These are phyloP conservation scores for Coemansia sp. DNA, from an alignment of 192 early-diverging fungal species.

Conservation along the genomic window DNA sequence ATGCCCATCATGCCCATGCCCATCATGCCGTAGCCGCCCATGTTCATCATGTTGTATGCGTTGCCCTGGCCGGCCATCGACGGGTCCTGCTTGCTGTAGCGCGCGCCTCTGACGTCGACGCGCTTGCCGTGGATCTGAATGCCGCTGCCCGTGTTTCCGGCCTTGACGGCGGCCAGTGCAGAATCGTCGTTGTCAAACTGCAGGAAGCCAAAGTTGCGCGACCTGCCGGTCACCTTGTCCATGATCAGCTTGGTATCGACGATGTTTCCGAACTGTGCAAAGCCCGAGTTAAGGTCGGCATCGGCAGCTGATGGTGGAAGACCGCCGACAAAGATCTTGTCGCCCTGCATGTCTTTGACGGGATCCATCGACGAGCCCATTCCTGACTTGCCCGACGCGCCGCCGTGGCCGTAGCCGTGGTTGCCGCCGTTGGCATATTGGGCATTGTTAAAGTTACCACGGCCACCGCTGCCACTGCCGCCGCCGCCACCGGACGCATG, in stretches of 20 bases:
- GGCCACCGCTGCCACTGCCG: conserved; percentile 7
- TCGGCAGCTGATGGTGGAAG: conserved; percentile 79
- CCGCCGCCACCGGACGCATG: conserved; percentile 16
- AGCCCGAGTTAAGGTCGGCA: conserved; percentile 80
- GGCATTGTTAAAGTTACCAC: neutral
- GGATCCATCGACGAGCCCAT: conserved; percentile 19
- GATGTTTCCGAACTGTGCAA: conserved; percentile 79
- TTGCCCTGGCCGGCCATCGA: conserved; percentile 7
- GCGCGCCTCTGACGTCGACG: conserved; percentile 45
- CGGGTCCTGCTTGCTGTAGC: conserved; percentile 37
- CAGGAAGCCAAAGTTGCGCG: conserved; percentile 90
- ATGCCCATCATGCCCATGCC: conserved; percentile 35
- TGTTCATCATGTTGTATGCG: conserved; percentile 22
- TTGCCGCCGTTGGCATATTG: neutral
- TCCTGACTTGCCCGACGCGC: neutral
- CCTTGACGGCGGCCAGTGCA: conserved; percentile 51
- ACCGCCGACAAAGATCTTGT: conserved; percentile 91
- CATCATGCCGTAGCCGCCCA: conserved; percentile 25
- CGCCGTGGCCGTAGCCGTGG: neutral
- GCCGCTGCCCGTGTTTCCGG: conserved; percentile 34
- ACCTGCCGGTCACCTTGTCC: conserved; percentile 77
- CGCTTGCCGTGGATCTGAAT: conserved; percentile 50
- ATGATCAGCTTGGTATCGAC: conserved; percentile 83
- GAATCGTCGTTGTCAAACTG: conserved; percentile 78
- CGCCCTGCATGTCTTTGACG: conserved; percentile 38